Evolutionary conservation across 805 yeast species (phyloP), one percentile per base, ranked within the genome.

Genomic region (Sungouiella blattae): DNA sequence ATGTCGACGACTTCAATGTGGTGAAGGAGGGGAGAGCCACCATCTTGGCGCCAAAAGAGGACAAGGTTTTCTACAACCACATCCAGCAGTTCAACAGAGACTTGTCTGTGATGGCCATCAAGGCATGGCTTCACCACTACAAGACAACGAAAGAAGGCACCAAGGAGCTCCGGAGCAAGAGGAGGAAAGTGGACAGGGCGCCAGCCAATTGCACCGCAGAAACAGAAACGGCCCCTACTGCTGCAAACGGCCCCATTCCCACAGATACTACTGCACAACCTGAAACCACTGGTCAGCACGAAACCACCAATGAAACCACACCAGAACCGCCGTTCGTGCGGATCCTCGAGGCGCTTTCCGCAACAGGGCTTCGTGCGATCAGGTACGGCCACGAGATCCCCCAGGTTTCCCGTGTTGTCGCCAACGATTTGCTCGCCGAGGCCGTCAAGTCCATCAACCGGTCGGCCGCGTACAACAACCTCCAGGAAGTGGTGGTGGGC

Each of bases 41-140:
- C 16, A 80, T 93, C 28, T 67, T 89, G 21, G 84, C 83, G 43
- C 91, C 95, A 4, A 82, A 85, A 50, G 80, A 80, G 32, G 88
- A 85, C 47, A 71, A 73, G 40, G 98, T 93, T 8, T 93, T 93
- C 55, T 93, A 93, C 62, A 93, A 93, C 57, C 97, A 95, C 7
- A 84, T 93, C 37, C 99, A 93, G 62, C 98, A 91, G 62, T 93
- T 88, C 63, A 93, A 93, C 60, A 75, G 99, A 50, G 99, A 93
- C 56, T 64, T 93, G 32, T 83, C 95, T 46, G 83, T 87, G 5
- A 66, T 83, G 49, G 88, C 87, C 6, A 89, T 93, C 41, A 75
- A 80, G 38, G 95, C 98, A 0, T 93, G 95, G 91, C 72, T 81
- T 26, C 78, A 82, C 36, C 49, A 83, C 23, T 80, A 77, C 43